phyloP scores from a whole-genome alignment of 768 basidiomycete genomes.

The Xerocomus brunneocitrinus region DNA sequence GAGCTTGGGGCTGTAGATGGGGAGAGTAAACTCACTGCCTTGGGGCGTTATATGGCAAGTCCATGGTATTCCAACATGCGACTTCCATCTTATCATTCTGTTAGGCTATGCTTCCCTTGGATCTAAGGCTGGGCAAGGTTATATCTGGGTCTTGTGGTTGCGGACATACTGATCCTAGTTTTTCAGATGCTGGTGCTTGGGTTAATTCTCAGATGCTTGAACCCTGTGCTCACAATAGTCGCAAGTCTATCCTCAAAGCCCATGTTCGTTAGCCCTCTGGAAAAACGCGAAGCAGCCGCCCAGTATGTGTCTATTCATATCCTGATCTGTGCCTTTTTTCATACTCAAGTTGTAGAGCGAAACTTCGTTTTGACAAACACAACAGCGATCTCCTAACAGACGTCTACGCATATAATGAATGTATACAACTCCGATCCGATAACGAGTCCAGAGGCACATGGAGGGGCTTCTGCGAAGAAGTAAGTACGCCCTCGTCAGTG shows the following conservation, averaged over 20 bases:
- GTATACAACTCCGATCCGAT: constrained; percentile 45
- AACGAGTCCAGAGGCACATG: constrained; percentile 45
- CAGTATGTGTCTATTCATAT: constrained; percentile 41
- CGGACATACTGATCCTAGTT: neutral
- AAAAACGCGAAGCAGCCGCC: constrained; percentile 76
- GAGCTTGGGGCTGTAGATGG: constrained; percentile 75
- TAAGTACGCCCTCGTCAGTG: constrained; percentile 11
- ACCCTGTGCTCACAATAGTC: constrained; percentile 75
- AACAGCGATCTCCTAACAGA: constrained; percentile 87
- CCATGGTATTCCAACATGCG: neutral
- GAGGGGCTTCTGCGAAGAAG: constrained; percentile 69
- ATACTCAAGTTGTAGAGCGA: constrained; percentile 48
- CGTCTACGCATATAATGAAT: constrained; percentile 68
- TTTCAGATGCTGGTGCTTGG: constrained; percentile 84
- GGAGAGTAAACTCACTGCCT: constrained; percentile 63
- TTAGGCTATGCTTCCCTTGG: constrained; percentile 82
- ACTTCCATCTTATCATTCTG: neutral
- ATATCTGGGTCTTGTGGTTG: neutral
- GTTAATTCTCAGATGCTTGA: constrained; percentile 77
- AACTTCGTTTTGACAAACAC: constrained; percentile 59
- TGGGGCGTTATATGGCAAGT: constrained; percentile 75
- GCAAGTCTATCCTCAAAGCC: constrained; percentile 86
- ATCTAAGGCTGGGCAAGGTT: constrained; percentile 83
- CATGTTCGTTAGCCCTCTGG: constrained; percentile 75
- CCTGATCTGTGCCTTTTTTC: neutral